These are phyloP conservation scores for Penicillium rolfsii DNA, from an alignment of 2,329 filamentous ascomycete genomes.

Conservation along the genomic window DNA sequence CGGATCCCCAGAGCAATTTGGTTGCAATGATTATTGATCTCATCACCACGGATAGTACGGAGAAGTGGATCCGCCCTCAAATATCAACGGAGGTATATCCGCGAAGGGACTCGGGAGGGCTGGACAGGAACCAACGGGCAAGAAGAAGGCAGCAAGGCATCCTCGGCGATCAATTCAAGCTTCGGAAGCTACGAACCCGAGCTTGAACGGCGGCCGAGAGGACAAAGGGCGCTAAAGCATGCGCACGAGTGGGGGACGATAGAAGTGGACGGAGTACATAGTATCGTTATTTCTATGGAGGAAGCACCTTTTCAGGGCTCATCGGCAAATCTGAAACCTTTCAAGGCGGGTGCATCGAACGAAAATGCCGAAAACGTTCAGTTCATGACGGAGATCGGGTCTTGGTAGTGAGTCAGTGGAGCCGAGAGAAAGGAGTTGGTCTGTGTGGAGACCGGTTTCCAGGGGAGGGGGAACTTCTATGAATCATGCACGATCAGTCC, in stretches of 20 bases:
- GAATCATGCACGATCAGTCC: neutral
- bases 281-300: neutral
- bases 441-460: neutral
- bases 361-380: conserved; percentile 29
- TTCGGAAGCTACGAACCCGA: conserved; percentile 12
- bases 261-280: neutral
- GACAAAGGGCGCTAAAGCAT: neutral
- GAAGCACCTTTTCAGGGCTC: conserved; percentile 4
- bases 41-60: neutral
- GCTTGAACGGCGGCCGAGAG: neutral
- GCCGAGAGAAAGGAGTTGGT: conserved; percentile 4
- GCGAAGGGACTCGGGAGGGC: neutral
- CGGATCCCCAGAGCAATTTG: neutral
- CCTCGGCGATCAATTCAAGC: conserved; percentile 8
- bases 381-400: conserved; percentile 23
- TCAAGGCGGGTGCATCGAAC: conserved; percentile 18
- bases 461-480: neutral
- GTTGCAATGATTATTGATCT: neutral
- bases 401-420: conserved; percentile 24
- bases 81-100: neutral
- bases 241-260: neutral
- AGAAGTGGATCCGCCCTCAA: neutral
- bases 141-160: neutral
- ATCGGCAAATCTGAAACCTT: conserved; percentile 33
- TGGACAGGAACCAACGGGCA: neutral